phyloP scores from a whole-genome alignment of 139 green algal genomes.

The Tetratostichococcus sp. region DNA sequence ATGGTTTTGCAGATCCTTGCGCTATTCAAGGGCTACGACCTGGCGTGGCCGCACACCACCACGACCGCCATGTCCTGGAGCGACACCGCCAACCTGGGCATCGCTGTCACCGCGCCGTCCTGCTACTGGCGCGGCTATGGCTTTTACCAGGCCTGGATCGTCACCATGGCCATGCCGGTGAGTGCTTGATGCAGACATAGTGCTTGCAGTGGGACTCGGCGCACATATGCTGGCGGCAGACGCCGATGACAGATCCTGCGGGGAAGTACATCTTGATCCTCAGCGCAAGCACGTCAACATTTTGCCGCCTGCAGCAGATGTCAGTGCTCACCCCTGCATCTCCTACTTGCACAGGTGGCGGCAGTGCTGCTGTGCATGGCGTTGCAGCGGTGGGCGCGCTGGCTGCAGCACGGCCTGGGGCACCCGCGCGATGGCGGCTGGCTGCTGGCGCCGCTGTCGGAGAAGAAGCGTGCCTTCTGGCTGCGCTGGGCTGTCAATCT shows the following conservation, averaged over 20 bases:
- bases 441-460: background rate
- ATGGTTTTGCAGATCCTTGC: conserved; percentile 30
- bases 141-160: conserved; percentile 31
- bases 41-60: conserved; percentile 31
- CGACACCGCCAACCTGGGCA: conserved; percentile 36
- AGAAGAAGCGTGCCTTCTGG: background rate
- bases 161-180: conserved; percentile 30
- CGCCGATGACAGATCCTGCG: too few species aligned
- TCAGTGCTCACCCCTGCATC: too few species aligned
- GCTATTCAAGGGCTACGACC: conserved; percentile 37
- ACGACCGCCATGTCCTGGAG: conserved; percentile 16
- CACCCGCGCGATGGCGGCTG: background rate
- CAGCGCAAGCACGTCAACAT: too few species aligned
- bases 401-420: background rate
- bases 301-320: too few species aligned
- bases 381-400: background rate
- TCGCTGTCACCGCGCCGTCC: conserved; percentile 26
- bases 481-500: background rate
- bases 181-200: background rate
- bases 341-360: background rate
- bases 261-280: too few species aligned
- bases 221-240: too few species aligned
- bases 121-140: conserved; percentile 22
- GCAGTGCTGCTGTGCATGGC: background rate
- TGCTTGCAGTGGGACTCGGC: too few species aligned